Conservation (phyloP, 768 basidiomycete species). For the Amanita molliuscula region DNA sequence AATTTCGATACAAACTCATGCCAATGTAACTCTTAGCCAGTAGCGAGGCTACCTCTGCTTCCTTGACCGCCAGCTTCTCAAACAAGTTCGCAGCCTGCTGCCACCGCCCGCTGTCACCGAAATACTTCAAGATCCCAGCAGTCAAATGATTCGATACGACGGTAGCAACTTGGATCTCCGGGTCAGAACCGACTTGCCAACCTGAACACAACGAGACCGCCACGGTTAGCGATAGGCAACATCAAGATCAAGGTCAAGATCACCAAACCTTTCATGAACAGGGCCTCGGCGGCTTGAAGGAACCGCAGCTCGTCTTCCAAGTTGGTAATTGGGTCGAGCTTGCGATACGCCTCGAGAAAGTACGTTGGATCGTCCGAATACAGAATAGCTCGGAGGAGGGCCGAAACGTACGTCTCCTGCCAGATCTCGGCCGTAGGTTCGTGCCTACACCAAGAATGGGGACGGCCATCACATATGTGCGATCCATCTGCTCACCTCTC, state of each 20-base stretch:
- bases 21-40: constrained; percentile 89
- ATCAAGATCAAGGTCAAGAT: not conserved
- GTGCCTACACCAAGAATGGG: constrained; percentile 38
- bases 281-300: constrained; percentile 77
- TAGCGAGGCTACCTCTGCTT: constrained; percentile 84
- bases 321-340: constrained; percentile 88
- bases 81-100: constrained; percentile 89
- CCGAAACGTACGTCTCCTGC: constrained; percentile 97
- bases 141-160: constrained; percentile 95
- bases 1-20: constrained; percentile 55
- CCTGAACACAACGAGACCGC: constrained; percentile 32
- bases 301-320: constrained; percentile 86
- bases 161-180: constrained; percentile 97
- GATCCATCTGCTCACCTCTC: constrained; percentile 56
- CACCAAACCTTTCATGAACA: constrained; percentile 68
- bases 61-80: constrained; percentile 76
- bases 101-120: constrained; percentile 82
- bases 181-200: constrained; percentile 98
- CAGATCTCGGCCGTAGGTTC: constrained; percentile 88
- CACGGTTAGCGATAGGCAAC: not conserved
- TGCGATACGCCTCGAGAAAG: constrained; percentile 86
- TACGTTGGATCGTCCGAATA: constrained; percentile 95
- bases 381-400: constrained; percentile 80
- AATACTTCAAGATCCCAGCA: constrained; percentile 92
- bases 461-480: not conserved